phyloP scores from a whole-genome alignment of 176 grass and related monocot species.

The Paspalum vaginatum region DNA sequence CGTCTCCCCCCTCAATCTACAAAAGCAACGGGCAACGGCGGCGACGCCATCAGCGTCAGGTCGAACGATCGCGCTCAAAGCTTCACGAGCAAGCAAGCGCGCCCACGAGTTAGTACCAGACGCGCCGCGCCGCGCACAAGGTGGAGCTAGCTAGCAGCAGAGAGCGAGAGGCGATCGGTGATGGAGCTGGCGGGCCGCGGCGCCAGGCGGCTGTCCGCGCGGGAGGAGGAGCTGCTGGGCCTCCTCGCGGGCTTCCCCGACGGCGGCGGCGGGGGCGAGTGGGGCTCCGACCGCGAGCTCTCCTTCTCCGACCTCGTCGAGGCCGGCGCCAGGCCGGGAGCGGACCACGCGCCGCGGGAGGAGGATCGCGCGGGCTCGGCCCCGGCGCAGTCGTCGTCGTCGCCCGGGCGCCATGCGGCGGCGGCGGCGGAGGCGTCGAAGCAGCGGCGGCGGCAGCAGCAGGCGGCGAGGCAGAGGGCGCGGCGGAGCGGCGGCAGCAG shows the following conservation, averaged over 20 bases:
- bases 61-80: background rate
- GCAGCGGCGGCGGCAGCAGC: conserved; percentile 19
- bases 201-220: conserved; percentile 26
- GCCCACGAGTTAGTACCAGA: background rate
- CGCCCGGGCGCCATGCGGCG: background rate
- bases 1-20: background rate
- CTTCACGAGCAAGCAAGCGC: background rate
- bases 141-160: background rate
- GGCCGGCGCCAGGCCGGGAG: background rate
- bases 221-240: conserved; percentile 60
- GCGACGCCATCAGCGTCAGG: background rate
- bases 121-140: background rate
- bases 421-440: background rate
- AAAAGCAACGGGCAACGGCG: conserved; percentile 1
- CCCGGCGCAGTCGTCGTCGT: background rate
- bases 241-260: conserved; percentile 51
- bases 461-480: conserved; percentile 2
- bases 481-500: conserved; percentile 42
- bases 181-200: conserved; percentile 31
- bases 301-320: conserved; percentile 64
- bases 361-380: background rate
- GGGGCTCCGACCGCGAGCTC: conserved; percentile 47
- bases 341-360: background rate
- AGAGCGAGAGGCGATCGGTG: background rate
- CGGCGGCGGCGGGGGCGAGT: background rate